Base-by-base conservation (phyloP, 2,329 filamentous ascomycete genomes). In the Xylariomycetidae sp. region DNA sequence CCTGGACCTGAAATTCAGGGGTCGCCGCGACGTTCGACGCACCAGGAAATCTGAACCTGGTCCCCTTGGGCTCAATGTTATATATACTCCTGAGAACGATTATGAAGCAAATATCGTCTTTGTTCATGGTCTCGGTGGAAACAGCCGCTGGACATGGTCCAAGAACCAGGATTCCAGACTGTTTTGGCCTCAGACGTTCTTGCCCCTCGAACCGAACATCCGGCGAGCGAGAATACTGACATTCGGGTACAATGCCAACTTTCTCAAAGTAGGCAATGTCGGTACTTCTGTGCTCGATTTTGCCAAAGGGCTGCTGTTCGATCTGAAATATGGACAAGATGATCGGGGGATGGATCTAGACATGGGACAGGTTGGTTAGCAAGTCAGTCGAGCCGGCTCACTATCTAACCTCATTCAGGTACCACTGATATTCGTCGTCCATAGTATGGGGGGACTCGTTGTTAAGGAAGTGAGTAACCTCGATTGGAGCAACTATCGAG, bases 221-320 rank as follows among this genome's bases (percentile, higher is more conserved):
- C 34, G 30, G 2, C 34, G 32, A 2, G 44, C 49, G 1, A 40
- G 46, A 5, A 45, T 51, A 16, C 22, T 50, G 4, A 46, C 49
- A 0, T 51, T 45, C 26, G 51, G 50, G 4, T 53, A 53, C 29
- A 49, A 53, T 32, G 42, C 49, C 2, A 25, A 47, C 28, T 45
- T 46, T 23, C 8, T n/a, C 20, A 8, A 8, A 8, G n/a, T 8
- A 23, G 20, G 8, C 20, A 23, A 23, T 8, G 20, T 8, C n/a
- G n/a, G 8, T 23, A 8, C n/a, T n/a, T 8, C 8, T n/a, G n/a
- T 23, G n/a, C 8, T 8, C 20, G 20, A 23, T n/a, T 23, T 23
- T 23, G 20, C 20, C 20, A 23, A 23, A 23, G 20, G n/a, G 8
- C 20, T 23, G 8, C 20, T 23, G 8, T 23, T 23, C 8, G 8